These are phyloP conservation scores for Aspergillus baeticus DNA, from an alignment of 495 filamentous ascomycete genomes.

Conservation along the genomic window DNA sequence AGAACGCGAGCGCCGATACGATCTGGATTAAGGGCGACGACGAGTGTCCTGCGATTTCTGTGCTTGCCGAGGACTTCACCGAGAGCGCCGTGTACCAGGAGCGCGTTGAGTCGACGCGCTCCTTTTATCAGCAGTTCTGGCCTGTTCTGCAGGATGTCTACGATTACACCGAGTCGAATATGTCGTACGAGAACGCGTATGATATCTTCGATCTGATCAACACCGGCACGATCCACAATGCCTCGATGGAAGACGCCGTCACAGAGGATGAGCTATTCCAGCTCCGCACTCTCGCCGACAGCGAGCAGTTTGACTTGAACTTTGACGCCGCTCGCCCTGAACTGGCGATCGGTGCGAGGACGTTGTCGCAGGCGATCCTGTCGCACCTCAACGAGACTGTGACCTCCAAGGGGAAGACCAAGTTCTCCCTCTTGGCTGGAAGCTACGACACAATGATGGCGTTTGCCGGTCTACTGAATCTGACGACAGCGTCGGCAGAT, in stretches of 20 bases:
- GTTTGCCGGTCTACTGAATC: slow-evolving; percentile 48
- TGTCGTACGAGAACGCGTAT: slow-evolving; percentile 67
- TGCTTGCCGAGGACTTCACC: slow-evolving; percentile 40
- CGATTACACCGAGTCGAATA: slow-evolving; percentile 28
- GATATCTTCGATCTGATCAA: slow-evolving; percentile 49
- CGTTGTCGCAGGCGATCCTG: slow-evolving; percentile 25
- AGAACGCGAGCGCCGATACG: slow-evolving; percentile 41
- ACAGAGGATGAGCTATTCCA: slow-evolving; percentile 26
- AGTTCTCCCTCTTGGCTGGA: slow-evolving; percentile 46
- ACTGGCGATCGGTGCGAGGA: slow-evolving; percentile 30
- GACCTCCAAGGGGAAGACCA: slow-evolving; percentile 28
- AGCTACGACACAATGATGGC: slow-evolving; percentile 49
- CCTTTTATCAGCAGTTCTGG: slow-evolving; percentile 57
- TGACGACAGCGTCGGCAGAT: slow-evolving; percentile 31
- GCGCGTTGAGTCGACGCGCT: slow-evolving; percentile 44
- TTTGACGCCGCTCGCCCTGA: slow-evolving; percentile 33
- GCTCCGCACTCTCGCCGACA: slow-evolving; percentile 33
- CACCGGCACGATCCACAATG: slow-evolving; percentile 46
- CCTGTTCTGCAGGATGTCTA: slow-evolving; percentile 58
- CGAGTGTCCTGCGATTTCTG: not conserved
- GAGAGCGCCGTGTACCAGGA: slow-evolving; percentile 52
- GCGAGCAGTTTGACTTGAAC: not conserved
- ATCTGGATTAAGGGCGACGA: slow-evolving; percentile 50
- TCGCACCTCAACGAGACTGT: slow-evolving; percentile 46
- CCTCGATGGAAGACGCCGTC: slow-evolving; percentile 25